These are phyloP conservation scores for Hanseniaspora mollemarum DNA, from an alignment of 805 yeast species.

Conservation along the genomic window DNA sequence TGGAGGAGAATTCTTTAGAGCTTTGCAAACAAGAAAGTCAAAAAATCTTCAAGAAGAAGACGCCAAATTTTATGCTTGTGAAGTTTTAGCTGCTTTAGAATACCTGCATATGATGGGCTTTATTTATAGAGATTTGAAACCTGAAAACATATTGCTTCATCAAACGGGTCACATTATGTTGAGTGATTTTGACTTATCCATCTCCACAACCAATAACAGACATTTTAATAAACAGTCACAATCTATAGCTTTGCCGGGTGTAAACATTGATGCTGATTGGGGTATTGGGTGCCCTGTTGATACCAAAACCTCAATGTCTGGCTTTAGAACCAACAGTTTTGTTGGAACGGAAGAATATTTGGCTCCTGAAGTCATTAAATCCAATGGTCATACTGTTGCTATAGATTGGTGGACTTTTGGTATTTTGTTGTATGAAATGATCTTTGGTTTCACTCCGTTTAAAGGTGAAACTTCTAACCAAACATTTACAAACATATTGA, in stretches of 20 bases:
- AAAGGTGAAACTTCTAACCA: constrained; percentile 81
- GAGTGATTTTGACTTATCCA: constrained; percentile 89
- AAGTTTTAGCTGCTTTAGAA: constrained; percentile 93
- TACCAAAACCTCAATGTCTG: constrained; percentile 90
- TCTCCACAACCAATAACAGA: constrained; percentile 76
- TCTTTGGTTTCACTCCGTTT: constrained; percentile 91
- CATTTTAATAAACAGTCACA: constrained; percentile 25
- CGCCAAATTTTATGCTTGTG: constrained; percentile 90
- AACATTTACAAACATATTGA: constrained; percentile 79
- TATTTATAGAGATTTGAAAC: constrained; percentile 90
- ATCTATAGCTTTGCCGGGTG: constrained; percentile 34
- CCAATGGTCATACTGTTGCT: constrained; percentile 94
- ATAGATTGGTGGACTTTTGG: constrained; percentile 99
- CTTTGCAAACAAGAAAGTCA: constrained; percentile 78
- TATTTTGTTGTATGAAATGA: constrained; percentile 83
- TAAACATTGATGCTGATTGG: constrained; percentile 31
- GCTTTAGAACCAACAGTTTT: constrained; percentile 92
- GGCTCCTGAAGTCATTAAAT: constrained; percentile 96
- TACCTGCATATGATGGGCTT: constrained; percentile 94
- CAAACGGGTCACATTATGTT: constrained; percentile 98
- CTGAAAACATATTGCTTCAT: constrained; percentile 87
- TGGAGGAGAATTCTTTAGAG: constrained; percentile 98
- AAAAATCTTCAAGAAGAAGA: constrained; percentile 79
- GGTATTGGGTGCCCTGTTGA: constrained; percentile 51
- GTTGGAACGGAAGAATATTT: constrained; percentile 98